Evolutionary conservation across 2,329 filamentous ascomycete species (phyloP).

Genomic region (Zymoseptoria ardabiliae): DNA sequence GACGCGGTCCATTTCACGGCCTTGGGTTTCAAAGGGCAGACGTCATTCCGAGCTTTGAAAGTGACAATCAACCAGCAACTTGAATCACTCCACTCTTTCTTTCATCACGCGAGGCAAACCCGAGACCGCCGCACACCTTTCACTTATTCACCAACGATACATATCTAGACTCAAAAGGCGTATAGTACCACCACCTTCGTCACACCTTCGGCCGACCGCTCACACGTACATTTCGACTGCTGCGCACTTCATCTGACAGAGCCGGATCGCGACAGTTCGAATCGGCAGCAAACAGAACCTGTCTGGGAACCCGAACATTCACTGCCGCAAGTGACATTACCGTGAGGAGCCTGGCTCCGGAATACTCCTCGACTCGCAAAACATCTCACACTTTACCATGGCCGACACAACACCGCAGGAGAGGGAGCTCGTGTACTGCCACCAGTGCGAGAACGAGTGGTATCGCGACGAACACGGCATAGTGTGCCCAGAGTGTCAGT

Average conservation of each 20-base stretch:
- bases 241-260: background rate
- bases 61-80: too few species aligned
- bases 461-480: slow-evolving; percentile 62
- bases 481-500: slow-evolving; percentile 67
- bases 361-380: background rate
- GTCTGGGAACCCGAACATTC: background rate
- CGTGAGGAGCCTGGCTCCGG: background rate
- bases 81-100: too few species aligned
- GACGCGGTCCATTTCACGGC: too few species aligned
- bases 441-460: slow-evolving; percentile 76
- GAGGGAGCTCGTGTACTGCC: slow-evolving; percentile 77
- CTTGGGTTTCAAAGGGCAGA: too few species aligned
- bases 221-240: background rate
- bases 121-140: too few species aligned
- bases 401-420: slow-evolving; percentile 13
- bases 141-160: too few species aligned
- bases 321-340: background rate
- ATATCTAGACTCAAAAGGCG: too few species aligned
- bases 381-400: slow-evolving; percentile 2
- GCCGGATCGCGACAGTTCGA: background rate
- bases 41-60: too few species aligned
- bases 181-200: too few species aligned
- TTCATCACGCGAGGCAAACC: too few species aligned
- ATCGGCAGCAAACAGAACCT: background rate
- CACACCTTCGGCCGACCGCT: too few species aligned